phyloP scores from a whole-genome alignment of 106 monocot species.

The Alisma plantagoaquatica region DNA sequence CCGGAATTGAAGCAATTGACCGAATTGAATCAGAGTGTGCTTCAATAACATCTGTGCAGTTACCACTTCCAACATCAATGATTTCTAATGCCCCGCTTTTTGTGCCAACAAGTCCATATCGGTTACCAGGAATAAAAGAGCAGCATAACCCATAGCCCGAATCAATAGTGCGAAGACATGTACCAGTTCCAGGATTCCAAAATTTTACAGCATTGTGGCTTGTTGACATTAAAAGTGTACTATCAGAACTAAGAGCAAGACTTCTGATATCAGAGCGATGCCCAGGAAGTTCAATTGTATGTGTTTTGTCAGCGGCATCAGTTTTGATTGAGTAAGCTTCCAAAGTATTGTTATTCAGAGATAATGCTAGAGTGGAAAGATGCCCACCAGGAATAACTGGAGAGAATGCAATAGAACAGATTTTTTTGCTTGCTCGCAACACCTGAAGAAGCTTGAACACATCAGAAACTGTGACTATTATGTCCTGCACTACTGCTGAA shows the following conservation, averaged over 20 bases:
- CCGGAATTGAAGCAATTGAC: slow-evolving; percentile 52
- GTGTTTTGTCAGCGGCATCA: slow-evolving; percentile 34
- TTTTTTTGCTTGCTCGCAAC: slow-evolving; percentile 68
- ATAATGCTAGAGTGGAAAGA: slow-evolving; percentile 63
- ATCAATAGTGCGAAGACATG: slow-evolving; percentile 79
- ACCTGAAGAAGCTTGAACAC: slow-evolving; percentile 59
- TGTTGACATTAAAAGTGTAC: slow-evolving; percentile 72
- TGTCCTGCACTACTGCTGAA: slow-evolving; percentile 10
- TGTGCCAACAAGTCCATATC: slow-evolving; percentile 85
- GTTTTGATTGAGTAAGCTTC: slow-evolving; percentile 62
- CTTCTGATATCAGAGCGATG: slow-evolving; percentile 94
- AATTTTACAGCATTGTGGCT: slow-evolving; percentile 94
- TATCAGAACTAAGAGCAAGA: slow-evolving; percentile 68
- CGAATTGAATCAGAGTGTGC: slow-evolving; percentile 59
- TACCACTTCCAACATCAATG: slow-evolving; percentile 85
- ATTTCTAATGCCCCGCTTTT: slow-evolving; percentile 72
- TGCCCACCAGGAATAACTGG: slow-evolving; percentile 30
- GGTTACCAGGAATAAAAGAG: slow-evolving; percentile 58
- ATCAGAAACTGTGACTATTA: slow-evolving; percentile 51
- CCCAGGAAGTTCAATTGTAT: slow-evolving; percentile 76
- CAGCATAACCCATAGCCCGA: slow-evolving; percentile 85
- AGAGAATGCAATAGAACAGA: slow-evolving; percentile 75
- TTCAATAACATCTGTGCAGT: slow-evolving; percentile 50
- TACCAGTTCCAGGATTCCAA: slow-evolving; percentile 88
- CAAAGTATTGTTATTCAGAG: slow-evolving; percentile 79